These are phyloP conservation scores for Vitis riparia DNA, from an alignment of 164 flowering plant species.

Conservation along the genomic window DNA sequence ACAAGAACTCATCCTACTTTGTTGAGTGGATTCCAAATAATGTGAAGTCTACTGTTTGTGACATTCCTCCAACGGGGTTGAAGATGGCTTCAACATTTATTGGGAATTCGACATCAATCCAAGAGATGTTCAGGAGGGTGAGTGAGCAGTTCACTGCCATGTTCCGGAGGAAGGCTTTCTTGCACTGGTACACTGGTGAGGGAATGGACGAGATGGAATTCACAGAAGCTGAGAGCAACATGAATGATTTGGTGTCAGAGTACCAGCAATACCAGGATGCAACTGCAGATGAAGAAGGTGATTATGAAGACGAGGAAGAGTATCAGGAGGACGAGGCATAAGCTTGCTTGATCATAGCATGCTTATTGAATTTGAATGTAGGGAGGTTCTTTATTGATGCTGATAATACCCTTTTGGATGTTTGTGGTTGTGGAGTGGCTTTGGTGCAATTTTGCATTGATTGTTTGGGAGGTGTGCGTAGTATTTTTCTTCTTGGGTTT, in stretches of 20 bases:
- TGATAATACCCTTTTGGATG: not conserved
- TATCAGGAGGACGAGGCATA: constrained; percentile 17
- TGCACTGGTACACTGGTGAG: constrained; percentile 25
- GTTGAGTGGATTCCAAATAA: constrained; percentile 52
- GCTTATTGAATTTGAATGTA: no score
- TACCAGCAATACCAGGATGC: constrained; percentile 49
- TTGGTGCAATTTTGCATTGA: constrained; percentile 3
- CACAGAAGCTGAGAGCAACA: constrained; percentile 17
- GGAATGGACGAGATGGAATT: no score
- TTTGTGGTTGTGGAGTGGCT: not conserved
- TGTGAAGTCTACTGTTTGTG: constrained; percentile 54
- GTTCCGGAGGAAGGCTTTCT: constrained; percentile 52
- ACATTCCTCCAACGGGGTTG: constrained; percentile 48
- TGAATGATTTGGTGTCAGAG: constrained; percentile 42
- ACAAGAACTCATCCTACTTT: constrained; percentile 49
- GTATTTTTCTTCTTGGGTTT: no score
- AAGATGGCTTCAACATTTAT: constrained; percentile 50
- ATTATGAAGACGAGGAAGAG: constrained; percentile 30
- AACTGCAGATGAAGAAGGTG: constrained; percentile 33
- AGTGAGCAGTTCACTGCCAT: constrained; percentile 57
- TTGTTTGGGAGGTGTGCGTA: not conserved
- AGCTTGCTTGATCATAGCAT: not conserved
- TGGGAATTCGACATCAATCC: constrained; percentile 23
- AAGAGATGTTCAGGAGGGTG: constrained; percentile 45
- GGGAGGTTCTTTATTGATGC: not conserved